Evolutionary conservation across 768 basidiomycete species (phyloP), one percentile per base, ranked within the genome.

Genomic region (Lactarius pseudohatsudake): DNA sequence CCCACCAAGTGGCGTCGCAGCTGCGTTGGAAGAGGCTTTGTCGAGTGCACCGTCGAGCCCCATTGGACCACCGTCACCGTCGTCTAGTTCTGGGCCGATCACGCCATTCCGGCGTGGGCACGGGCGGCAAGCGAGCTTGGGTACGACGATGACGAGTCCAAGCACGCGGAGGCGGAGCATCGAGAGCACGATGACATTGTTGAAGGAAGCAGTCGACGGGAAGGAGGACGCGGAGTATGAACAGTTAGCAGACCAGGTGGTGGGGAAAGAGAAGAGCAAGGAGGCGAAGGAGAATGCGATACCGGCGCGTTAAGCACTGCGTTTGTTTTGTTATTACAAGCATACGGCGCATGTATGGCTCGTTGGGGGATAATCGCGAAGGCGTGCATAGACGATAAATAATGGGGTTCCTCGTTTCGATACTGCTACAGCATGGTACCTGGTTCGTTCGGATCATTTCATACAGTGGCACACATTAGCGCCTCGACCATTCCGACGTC

Each of bases 121-220:
- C 71, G 82, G 82, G 3, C 82, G 93, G 54, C 87, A 91, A 72
- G 86, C 89, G 59, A 95, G 92, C 74, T 77, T 98, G 68, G 96
- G 96, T 4, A 98, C 96, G 70, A 98, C 96, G 70, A 90, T 89
- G 86, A 96, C 96, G 59, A 92, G 90, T 73, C 96, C 97, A 16
- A 95, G 92, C 76, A 98, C 90, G 59, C 81, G 97, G 70, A 81
- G 96, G 77, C 81, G 96, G 76, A 94, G 91, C 75, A 76, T 98
- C 76, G 96, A 98, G 81, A 95, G 91, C 75, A 98, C 97, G 61
- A 94, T 96, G 82, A 89, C 89, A 68, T 85, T 98, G 75, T 96
- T 98, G 73, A 89, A 95, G 77, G 93, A 94, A 71, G 96, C 91
- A 7, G 87, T 90, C 77, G 95, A 96, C 60, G 92, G 91, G 38